A percentile compares a stretch with the other conserved stretches of the same genome.
These are phyloP conservation scores for Jackrogersella multiformis DNA, from an alignment of 495 filamentous ascomycete species.

Conservation along the genomic window DNA sequence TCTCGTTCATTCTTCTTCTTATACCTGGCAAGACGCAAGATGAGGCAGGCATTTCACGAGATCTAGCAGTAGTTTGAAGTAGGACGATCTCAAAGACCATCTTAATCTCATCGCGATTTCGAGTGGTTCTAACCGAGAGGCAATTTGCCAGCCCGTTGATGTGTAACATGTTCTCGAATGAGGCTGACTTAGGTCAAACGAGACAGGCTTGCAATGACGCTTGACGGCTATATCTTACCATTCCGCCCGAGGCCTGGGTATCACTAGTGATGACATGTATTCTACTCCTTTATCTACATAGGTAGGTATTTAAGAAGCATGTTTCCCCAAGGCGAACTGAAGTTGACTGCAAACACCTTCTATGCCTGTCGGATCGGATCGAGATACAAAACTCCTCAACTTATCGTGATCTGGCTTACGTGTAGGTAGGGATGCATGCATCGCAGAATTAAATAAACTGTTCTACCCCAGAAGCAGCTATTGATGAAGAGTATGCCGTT, in stretches of 20 bases:
- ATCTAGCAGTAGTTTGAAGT: not conserved
- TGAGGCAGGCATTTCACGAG: not conserved
- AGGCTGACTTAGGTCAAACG: conserved; percentile 7
- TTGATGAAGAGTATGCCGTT: not conserved
- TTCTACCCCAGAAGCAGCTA: no score
- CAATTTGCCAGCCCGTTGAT: conserved; percentile 6
- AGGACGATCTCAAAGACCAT: not conserved
- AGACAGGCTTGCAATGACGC: conserved; percentile 7
- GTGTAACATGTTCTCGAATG: conserved; percentile 1
- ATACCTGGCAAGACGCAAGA: not conserved
- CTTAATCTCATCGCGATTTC: not conserved
- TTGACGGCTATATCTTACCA: not conserved
- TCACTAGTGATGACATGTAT: no score
- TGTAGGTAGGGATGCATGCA: no score
- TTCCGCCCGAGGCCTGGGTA: not conserved
- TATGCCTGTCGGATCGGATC: not conserved
- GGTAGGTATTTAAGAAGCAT: not conserved
- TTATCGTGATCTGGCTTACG: no score
- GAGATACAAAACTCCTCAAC: not conserved
- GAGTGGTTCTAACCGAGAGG: not conserved
- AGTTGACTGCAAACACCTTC: not conserved
- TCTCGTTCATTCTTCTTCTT: not conserved
- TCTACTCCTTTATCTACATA: not conserved
- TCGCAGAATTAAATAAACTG: no score
- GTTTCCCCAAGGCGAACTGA: not conserved